A percentile compares a stretch with the other conserved stretches of the same genome.
phyloP scores from a whole-genome alignment of 2,329 filamentous ascomycete species.

The Penicillium sclerotigenum region DNA sequence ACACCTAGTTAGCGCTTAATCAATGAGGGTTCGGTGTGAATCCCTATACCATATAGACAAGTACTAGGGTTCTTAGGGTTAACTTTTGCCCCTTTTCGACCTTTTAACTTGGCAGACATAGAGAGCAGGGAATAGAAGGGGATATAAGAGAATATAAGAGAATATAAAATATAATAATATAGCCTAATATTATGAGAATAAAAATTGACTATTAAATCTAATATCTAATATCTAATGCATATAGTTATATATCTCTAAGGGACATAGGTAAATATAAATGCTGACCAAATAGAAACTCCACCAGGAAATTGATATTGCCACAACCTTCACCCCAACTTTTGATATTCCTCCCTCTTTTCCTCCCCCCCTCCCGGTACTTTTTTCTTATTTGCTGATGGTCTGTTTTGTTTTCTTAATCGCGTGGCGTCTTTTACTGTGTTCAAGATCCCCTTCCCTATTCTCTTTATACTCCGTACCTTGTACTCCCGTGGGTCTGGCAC shows the following conservation, averaged over 20 bases:
- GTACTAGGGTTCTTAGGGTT: not conserved
- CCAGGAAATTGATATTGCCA: slow-evolving; percentile 15
- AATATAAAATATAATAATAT: not conserved
- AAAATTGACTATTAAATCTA: too few relatives aligned
- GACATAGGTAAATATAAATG: not conserved
- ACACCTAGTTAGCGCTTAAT: not conserved
- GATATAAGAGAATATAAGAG: not conserved
- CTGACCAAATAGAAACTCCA: slow-evolving; percentile 12
- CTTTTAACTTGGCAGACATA: not conserved
- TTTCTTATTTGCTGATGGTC: slow-evolving; percentile 11
- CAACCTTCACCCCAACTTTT: slow-evolving; percentile 10
- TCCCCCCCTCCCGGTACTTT: slow-evolving; percentile 16
- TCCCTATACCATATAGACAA: not conserved
- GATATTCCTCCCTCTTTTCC: slow-evolving; percentile 9
- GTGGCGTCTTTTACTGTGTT: slow-evolving; percentile 9
- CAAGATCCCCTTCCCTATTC: not conserved
- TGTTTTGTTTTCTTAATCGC: slow-evolving; percentile 9
- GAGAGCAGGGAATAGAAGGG: not conserved
- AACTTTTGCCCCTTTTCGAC: not conserved
- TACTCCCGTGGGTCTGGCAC: not conserved
- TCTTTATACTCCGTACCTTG: not conserved
- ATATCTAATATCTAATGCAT: too few relatives aligned
- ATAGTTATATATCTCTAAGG: too few relatives aligned
- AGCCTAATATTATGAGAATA: not conserved
- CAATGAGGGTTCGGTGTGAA: not conserved